Percentiles rank a stretch among this genome's conserved stretches.
These are phyloP conservation scores for Fagopyrum esculentum DNA, from an alignment of 148 eudicot genomes.

Conservation along the genomic window DNA sequence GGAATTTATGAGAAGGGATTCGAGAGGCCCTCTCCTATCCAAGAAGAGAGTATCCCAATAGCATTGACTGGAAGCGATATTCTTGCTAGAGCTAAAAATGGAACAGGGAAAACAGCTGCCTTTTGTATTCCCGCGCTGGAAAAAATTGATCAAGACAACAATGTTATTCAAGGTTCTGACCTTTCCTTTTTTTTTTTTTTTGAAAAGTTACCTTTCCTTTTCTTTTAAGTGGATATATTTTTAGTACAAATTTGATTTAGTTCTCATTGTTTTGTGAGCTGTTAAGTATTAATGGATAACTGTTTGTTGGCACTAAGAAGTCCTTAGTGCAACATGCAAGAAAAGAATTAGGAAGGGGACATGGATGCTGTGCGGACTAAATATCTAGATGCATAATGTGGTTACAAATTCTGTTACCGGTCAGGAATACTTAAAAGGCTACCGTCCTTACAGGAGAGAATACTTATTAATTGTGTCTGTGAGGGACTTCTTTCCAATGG, in stretches of 20 bases:
- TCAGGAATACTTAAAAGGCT: too few relatives aligned
- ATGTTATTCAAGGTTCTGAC: conserved; percentile 76
- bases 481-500: too few relatives aligned
- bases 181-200: background rate
- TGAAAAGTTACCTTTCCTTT: too few relatives aligned
- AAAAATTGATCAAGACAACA: conserved; percentile 70
- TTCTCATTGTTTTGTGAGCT: background rate
- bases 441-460: too few relatives aligned
- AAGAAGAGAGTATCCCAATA: conserved; percentile 84
- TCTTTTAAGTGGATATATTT: background rate
- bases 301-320: too few relatives aligned
- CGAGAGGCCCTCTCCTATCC: conserved; percentile 83
- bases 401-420: too few relatives aligned
- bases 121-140: conserved; percentile 81
- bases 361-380: too few relatives aligned
- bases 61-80: conserved; percentile 86
- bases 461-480: too few relatives aligned
- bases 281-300: background rate
- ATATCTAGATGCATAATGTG: too few relatives aligned
- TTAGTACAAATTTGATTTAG: background rate
- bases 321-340: too few relatives aligned
- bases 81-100: conserved; percentile 87
- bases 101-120: conserved; percentile 94
- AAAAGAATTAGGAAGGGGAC: too few relatives aligned
- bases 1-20: conserved; percentile 87